phyloP scores from a whole-genome alignment of 495 filamentous ascomycete species.

The Cercophora scortea region DNA sequence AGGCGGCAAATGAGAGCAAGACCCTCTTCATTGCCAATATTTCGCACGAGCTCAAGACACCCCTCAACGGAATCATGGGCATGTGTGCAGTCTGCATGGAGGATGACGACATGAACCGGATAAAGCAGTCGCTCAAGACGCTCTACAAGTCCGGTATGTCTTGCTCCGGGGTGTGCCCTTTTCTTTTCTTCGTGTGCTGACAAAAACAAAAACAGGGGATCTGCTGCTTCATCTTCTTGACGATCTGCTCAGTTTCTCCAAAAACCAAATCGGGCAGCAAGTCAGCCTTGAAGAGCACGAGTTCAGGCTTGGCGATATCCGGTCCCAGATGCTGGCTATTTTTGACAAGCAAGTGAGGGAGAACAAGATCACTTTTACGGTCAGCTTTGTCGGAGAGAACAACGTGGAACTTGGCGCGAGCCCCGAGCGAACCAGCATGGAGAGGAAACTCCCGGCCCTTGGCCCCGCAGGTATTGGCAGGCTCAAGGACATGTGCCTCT shows the following conservation, averaged over 20 bases:
- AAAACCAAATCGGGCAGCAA: constrained; percentile 81
- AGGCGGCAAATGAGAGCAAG: constrained; percentile 89
- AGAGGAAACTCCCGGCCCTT: constrained; percentile 35
- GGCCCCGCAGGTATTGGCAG: constrained; percentile 55
- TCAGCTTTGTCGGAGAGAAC: constrained; percentile 56
- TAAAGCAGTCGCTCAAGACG: constrained; percentile 74
- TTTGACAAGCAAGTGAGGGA: constrained; percentile 86
- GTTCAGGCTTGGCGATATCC: constrained; percentile 72
- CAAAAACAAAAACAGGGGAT: constrained; percentile 43
- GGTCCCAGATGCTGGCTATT: constrained; percentile 70
- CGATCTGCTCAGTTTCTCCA: constrained; percentile 84
- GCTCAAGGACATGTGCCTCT: constrained; percentile 65
- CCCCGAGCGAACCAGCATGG: constrained; percentile 25
- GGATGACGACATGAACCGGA: constrained; percentile 65
- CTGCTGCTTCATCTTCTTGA: constrained; percentile 81
- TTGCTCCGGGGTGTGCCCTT: too few relatives aligned
- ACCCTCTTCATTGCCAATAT: constrained; percentile 95
- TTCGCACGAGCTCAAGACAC: constrained; percentile 88
- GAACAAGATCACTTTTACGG: constrained; percentile 59
- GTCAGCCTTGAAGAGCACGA: constrained; percentile 76
- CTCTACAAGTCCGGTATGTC: constrained; percentile 68
- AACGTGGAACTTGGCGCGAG: constrained; percentile 22
- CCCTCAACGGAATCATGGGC: constrained; percentile 85
- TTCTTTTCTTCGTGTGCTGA: not conserved
- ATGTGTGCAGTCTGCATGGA: constrained; percentile 91